These are phyloP conservation scores for Laburnicola sp. DNA, from an alignment of 2,329 filamentous ascomycete genomes.

Conservation along the genomic window DNA sequence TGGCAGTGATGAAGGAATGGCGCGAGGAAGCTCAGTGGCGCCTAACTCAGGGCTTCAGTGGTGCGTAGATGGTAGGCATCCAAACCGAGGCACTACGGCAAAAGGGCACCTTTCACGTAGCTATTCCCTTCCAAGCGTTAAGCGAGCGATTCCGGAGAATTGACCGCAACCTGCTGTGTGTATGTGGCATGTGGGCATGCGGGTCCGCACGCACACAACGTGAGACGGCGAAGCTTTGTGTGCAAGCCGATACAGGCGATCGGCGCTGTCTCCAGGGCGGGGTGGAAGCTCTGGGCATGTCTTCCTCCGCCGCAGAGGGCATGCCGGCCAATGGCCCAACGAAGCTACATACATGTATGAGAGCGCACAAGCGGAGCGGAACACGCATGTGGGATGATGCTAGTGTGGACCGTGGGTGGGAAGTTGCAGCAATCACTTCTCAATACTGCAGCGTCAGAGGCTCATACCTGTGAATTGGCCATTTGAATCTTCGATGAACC, in stretches of 20 bases:
- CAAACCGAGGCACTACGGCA: too few species aligned
- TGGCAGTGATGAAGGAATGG: background rate
- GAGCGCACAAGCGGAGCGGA: conserved; percentile 3
- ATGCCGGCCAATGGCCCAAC: background rate
- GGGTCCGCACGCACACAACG: background rate
- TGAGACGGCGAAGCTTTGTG: background rate
- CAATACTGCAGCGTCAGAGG: background rate
- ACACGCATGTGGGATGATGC: background rate
- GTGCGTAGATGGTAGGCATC: too few species aligned
- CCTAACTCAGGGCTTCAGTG: too few species aligned
- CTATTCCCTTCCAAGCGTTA: too few species aligned
- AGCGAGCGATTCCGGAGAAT: too few species aligned
- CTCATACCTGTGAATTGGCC: background rate
- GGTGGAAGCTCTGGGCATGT: conserved; percentile 7
- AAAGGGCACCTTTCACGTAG: too few species aligned
- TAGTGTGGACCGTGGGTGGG: background rate
- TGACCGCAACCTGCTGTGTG: too few species aligned
- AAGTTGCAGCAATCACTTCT: background rate
- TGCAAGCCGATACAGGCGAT: background rate
- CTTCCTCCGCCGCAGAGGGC: background rate
- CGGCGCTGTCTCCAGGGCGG: conserved; percentile 2
- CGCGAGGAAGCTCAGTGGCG: too few species aligned
- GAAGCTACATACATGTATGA: background rate
- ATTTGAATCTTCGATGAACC: background rate
- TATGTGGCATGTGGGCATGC: too few species aligned